Conservation (phyloP, 2,329 filamentous ascomycete species). For the Talaromyces albobiverticillius region DNA sequence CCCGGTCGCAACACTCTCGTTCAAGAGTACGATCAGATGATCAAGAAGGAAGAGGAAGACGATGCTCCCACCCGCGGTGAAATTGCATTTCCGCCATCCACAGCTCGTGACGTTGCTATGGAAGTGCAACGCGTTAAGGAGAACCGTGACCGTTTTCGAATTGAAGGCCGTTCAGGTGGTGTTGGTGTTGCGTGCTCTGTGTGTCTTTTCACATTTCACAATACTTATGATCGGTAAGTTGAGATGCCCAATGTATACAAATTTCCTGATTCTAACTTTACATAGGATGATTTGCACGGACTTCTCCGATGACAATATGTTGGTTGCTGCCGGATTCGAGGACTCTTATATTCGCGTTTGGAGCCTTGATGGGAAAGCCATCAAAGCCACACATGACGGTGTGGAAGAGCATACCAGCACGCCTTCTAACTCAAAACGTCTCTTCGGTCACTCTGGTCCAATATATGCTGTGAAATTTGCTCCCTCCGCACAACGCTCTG, state of each 20-base stretch:
- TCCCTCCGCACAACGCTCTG: slow-evolving; percentile 57
- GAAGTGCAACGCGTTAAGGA: slow-evolving; percentile 94
- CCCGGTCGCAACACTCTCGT: slow-evolving; percentile 71
- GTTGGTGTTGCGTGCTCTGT: slow-evolving; percentile 80
- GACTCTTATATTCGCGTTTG: slow-evolving; percentile 96
- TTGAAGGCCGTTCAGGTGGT: slow-evolving; percentile 79
- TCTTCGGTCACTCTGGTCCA: slow-evolving; percentile 85
- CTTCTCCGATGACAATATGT: slow-evolving; percentile 84
- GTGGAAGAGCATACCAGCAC: slow-evolving; percentile 57
- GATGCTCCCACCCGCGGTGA: slow-evolving; percentile 77
- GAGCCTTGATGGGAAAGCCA: slow-evolving; percentile 80
- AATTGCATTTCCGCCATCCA: slow-evolving; percentile 81
- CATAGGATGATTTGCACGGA: slow-evolving; percentile 83
- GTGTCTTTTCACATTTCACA: slow-evolving; percentile 98
- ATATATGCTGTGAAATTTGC: slow-evolving; percentile 91
- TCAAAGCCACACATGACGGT: slow-evolving; percentile 65
- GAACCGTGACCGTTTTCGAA: slow-evolving; percentile 85
- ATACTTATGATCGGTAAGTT: slow-evolving; percentile 80
- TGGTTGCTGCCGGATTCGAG: slow-evolving; percentile 84
- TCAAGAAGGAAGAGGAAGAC: slow-evolving; percentile 83
- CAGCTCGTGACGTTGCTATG: slow-evolving; percentile 85
- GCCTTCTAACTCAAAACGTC: slow-evolving; percentile 68
- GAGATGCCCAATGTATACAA: neutral
- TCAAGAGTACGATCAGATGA: slow-evolving; percentile 82
- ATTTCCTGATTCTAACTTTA: slow-evolving; percentile 20